Evolutionary conservation across 129 eudicot species (phyloP).

Genomic region (Flaveria brownii): DNA sequence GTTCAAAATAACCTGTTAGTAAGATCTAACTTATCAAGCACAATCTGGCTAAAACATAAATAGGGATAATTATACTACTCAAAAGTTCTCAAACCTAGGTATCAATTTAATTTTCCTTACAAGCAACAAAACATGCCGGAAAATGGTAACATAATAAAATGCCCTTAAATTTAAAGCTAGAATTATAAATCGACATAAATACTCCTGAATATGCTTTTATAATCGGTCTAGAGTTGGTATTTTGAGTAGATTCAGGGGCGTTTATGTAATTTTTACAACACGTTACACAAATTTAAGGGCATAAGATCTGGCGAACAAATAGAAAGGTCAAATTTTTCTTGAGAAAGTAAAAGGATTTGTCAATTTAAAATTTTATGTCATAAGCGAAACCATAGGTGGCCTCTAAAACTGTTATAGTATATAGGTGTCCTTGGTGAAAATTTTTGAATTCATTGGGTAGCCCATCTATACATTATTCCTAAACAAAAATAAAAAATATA

Average conservation of each 20-base stretch:
- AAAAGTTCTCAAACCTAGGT: not conserved
- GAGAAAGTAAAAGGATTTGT: too few relatives aligned
- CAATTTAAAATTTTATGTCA: not conserved
- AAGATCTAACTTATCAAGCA: not conserved
- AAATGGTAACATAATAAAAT: slow-evolving; percentile 1
- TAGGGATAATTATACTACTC: not conserved
- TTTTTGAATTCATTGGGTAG: not conserved
- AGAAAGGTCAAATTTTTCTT: too few relatives aligned
- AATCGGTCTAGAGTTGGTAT: not conserved
- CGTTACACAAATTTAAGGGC: not conserved
- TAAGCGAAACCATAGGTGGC: not conserved
- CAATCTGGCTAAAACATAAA: not conserved
- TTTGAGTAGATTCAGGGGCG: not conserved
- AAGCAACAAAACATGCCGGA: not conserved
- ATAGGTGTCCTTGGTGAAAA: not conserved
- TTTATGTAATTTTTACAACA: not conserved
- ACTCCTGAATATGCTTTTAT: not conserved
- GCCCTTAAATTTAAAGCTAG: not conserved
- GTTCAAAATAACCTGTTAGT: slow-evolving; percentile 65
- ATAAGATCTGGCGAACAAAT: too few relatives aligned
- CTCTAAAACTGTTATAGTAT: not conserved
- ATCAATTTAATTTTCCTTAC: not conserved
- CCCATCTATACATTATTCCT: not conserved
- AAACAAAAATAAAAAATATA: not conserved
- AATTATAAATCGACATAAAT: not conserved